Base-by-base conservation (phyloP, 495 filamentous ascomycete genomes). In the Filosporella fistucella region DNA sequence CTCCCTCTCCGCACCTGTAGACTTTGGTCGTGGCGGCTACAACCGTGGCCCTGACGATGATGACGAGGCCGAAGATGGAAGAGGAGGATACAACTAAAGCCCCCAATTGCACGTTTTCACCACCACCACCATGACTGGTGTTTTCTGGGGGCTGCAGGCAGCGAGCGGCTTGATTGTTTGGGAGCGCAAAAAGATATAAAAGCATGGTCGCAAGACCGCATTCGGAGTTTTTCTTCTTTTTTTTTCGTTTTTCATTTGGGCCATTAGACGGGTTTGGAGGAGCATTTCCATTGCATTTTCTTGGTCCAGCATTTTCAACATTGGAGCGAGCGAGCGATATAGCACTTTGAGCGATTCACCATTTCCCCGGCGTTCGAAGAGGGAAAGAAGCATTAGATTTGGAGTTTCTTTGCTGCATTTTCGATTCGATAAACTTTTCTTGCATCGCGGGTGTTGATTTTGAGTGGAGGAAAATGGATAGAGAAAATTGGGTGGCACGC, bases 71-170 rank as follows among this genome's bases (percentile, higher is more conserved):
- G 60, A 64, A 17, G 60, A 63, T 18, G 58, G 55, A 54, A 52
- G 62, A 25, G 62, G 64, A 40, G 68, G 72, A 22, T 77, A 74
- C 63, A 77, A 72, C 65, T 71, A 62, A 67, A 67, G 45, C 23
- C 28, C 28, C 20, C 18, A 30, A 41, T 25, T 29, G 1, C 6
- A n/a, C n/a, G n/a, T n/a, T n/a, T n/a, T n/a, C n/a, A n/a, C n/a
- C n/a, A n/a, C n/a, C n/a, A n/a, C n/a, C n/a, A n/a, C n/a, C n/a
- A 22, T 18, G n/a, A 13, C 40, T 12, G 9, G n/a, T 10, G 6
- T 20, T 21, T 29, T 43, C 8, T 12, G 25, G n/a, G 20, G 33
- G 33, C 13, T 13, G 18, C 13, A 14, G n/a, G 33, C n/a, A 14
- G n/a, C 18, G n/a, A n/a, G n/a, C n/a, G n/a, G n/a, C n/a, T n/a